Conservation (phyloP, 169 alveolate species). For the Eimeria acervulina region DNA sequence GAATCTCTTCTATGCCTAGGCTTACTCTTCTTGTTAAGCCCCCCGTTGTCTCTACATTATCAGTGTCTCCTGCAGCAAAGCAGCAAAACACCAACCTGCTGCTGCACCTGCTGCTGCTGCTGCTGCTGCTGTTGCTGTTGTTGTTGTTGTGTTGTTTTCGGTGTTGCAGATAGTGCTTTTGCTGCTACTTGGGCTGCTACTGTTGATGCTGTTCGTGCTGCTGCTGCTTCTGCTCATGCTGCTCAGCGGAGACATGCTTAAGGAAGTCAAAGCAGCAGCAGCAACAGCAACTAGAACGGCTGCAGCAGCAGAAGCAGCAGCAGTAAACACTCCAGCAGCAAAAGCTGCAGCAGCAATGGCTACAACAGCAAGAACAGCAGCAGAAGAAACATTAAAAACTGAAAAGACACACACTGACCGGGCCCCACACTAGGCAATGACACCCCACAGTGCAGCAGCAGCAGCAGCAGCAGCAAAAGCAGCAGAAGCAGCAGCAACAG, state of each 20-base stretch:
- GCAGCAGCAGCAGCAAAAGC: background rate
- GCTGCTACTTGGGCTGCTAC: background rate
- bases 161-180: background rate
- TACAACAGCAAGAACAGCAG: background rate
- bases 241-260: no score
- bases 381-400: background rate
- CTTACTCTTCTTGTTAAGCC: background rate
- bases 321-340: no score
- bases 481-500: background rate
- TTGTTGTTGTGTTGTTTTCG: background rate
- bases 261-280: no score
- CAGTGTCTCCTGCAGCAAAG: background rate
- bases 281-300: no score
- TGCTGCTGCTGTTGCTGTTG: background rate
- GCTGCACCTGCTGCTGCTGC: background rate
- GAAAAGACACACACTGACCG: no score
- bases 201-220: background rate
- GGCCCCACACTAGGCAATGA: no score
- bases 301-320: no score
- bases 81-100: background rate
- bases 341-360: no score
- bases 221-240: background rate
- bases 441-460: background rate
- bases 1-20: background rate
- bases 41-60: background rate